phyloP scores from a whole-genome alignment of 2,329 filamentous ascomycete species.

The Aspergillus sp. region DNA sequence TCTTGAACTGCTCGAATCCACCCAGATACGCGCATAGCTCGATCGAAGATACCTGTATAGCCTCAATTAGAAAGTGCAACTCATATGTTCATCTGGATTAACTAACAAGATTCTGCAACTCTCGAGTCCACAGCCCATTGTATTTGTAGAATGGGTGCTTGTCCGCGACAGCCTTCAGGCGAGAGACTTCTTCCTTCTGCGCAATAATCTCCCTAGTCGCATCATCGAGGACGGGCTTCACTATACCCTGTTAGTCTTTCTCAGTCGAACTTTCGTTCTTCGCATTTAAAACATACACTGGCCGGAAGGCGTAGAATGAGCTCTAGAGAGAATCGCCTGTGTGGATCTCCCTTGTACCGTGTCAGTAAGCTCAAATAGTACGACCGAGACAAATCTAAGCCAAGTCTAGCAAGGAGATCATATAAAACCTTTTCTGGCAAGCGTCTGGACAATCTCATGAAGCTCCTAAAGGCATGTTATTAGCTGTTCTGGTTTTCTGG shows the following conservation, averaged over 20 bases:
- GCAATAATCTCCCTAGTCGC: slow-evolving; percentile 66
- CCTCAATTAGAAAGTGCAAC: background rate
- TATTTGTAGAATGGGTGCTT: slow-evolving; percentile 98
- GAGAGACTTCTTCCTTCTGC: slow-evolving; percentile 65
- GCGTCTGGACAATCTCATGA: slow-evolving; percentile 70
- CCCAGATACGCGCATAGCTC: slow-evolving; percentile 73
- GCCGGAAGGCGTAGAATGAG: slow-evolving; percentile 76
- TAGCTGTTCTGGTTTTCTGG: slow-evolving; percentile 9
- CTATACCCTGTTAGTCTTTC: slow-evolving; percentile 37
- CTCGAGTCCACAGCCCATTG: slow-evolving; percentile 79
- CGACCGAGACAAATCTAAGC: background rate
- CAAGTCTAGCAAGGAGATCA: background rate
- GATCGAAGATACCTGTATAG: slow-evolving; percentile 50
- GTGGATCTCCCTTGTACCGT: slow-evolving; percentile 59
- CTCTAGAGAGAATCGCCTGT: slow-evolving; percentile 78
- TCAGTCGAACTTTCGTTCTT: too few species aligned
- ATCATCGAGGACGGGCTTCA: slow-evolving; percentile 63
- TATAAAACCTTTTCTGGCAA: slow-evolving; percentile 66
- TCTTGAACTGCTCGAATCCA: slow-evolving; percentile 57
- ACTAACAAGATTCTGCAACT: slow-evolving; percentile 73
- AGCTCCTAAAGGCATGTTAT: slow-evolving; percentile 54
- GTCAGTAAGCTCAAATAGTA: slow-evolving; percentile 4
- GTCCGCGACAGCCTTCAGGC: slow-evolving; percentile 69
- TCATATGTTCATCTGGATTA: slow-evolving; percentile 4
- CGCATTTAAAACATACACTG: slow-evolving; percentile 45